phyloP scores from a whole-genome alignment of 164 flowering plant species.

The Saururus chinensis region DNA sequence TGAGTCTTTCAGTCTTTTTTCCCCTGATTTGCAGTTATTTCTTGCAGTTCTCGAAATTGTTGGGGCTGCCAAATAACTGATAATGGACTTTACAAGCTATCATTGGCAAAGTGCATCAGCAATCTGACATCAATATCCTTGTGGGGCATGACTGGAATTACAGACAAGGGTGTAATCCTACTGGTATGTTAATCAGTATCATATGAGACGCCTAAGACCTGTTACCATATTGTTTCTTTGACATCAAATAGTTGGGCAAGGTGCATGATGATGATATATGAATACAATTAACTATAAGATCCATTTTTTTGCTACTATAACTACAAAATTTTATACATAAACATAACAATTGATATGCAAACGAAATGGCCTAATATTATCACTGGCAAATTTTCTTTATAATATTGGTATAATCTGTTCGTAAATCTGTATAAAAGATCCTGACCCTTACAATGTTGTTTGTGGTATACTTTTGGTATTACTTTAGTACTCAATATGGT shows the following conservation, averaged over 20 bases:
- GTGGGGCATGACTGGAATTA: conserved; percentile 92
- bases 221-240: not conserved
- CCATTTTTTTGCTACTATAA: no score
- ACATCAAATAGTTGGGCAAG: not conserved
- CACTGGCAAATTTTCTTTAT: no score
- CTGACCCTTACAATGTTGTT: no score
- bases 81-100: conserved; percentile 55
- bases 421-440: no score
- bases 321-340: no score
- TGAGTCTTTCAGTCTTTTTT: not conserved
- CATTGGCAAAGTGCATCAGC: conserved; percentile 66
- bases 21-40: conserved; percentile 1
- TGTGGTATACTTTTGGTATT: no score
- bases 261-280: not conserved
- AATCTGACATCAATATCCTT: conserved; percentile 77
- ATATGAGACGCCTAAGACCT: not conserved
- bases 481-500: no score
- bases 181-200: conserved; percentile 41
- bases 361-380: no score
- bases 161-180: conserved; percentile 76
- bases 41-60: conserved; percentile 71
- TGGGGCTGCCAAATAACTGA: conserved; percentile 99
- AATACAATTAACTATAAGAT: no score
- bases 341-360: no score
- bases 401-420: no score